These are phyloP conservation scores for Chaetomiaceae sp. DNA, from an alignment of 2,329 filamentous ascomycete species.

Conservation along the genomic window DNA sequence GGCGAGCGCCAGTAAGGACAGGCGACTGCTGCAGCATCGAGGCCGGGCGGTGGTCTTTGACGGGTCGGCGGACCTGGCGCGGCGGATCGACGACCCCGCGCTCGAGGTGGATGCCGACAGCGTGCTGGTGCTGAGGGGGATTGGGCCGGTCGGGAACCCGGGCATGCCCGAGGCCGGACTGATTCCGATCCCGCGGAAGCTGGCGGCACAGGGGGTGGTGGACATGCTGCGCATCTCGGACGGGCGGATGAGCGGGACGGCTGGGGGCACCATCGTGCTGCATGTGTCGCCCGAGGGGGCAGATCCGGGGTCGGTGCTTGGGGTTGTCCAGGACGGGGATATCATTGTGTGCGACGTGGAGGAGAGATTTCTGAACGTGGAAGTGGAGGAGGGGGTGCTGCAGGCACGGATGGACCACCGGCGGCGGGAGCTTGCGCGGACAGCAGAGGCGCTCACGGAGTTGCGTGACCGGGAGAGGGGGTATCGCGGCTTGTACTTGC, in stretches of 20 bases:
- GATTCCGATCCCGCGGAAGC: constrained; percentile 64
- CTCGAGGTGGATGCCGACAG: constrained; percentile 56
- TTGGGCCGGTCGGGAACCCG: constrained; percentile 82
- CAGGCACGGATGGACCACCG: constrained; percentile 46
- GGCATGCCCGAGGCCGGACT: constrained; percentile 84
- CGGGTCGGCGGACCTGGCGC: constrained; percentile 68
- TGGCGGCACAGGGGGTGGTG: constrained; percentile 64
- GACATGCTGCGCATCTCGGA: constrained; percentile 85
- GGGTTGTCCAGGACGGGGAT: constrained; percentile 70
- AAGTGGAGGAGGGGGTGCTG: constrained; percentile 67
- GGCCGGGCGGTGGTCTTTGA: constrained; percentile 58
- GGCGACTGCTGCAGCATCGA: constrained; percentile 42
- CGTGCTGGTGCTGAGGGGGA: constrained; percentile 79
- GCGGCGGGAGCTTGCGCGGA: constrained; percentile 25
- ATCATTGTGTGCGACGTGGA: constrained; percentile 71
- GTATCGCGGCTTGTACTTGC: constrained; percentile 54
- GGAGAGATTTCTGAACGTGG: constrained; percentile 50
- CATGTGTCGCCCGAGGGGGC: constrained; percentile 85
- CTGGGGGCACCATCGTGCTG: constrained; percentile 82
- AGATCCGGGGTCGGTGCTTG: constrained; percentile 67
- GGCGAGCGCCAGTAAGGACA: constrained; percentile 79
- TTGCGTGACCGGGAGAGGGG: constrained; percentile 35
- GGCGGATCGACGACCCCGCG: constrained; percentile 48
- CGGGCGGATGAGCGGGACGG: constrained; percentile 79
- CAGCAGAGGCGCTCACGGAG: constrained; percentile 11